Percentiles rank a stretch among this genome's conserved stretches.
Conservation (phyloP, 495 filamentous ascomycete species). For the Parmelia sp. region DNA sequence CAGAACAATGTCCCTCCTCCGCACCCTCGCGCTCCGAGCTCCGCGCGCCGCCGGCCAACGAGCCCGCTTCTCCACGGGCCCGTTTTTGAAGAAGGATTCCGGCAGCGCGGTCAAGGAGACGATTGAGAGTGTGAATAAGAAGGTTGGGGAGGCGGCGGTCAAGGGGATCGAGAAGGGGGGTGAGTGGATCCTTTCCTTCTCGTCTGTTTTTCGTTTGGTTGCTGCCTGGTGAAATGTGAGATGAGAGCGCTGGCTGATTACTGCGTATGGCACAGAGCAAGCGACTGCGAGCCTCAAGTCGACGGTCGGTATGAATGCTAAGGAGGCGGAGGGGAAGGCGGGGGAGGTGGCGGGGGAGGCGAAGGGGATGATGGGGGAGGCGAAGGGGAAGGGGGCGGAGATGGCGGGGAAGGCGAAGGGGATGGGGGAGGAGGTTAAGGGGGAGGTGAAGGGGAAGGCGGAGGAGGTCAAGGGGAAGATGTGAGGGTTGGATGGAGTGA, state of each 20-base stretch:
- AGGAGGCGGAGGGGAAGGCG: constrained; percentile 35
- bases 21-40: constrained; percentile 5
- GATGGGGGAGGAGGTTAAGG: constrained; percentile 30
- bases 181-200: constrained; percentile 31
- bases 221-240: no score
- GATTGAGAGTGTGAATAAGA: constrained; percentile 49
- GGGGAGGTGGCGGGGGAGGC: constrained; percentile 38
- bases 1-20: constrained; percentile 6
- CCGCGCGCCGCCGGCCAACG: neutral
- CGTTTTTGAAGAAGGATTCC: constrained; percentile 20
- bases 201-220: no score
- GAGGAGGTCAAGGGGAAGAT: constrained; percentile 36
- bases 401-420: constrained; percentile 37
- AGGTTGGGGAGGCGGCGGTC: constrained; percentile 48
- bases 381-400: constrained; percentile 33
- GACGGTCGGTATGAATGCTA: constrained; percentile 30
- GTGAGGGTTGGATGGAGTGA: neutral
- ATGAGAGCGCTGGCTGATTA: no score
- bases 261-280: constrained; percentile 40
- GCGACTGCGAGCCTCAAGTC: constrained; percentile 40
- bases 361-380: constrained; percentile 39
- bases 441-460: constrained; percentile 14
- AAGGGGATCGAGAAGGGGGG: constrained; percentile 57
- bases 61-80: constrained; percentile 14
- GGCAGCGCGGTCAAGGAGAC: constrained; percentile 51